Base-by-base conservation (phyloP, 345 rosid species). In the Eucalyptus regnans region DNA sequence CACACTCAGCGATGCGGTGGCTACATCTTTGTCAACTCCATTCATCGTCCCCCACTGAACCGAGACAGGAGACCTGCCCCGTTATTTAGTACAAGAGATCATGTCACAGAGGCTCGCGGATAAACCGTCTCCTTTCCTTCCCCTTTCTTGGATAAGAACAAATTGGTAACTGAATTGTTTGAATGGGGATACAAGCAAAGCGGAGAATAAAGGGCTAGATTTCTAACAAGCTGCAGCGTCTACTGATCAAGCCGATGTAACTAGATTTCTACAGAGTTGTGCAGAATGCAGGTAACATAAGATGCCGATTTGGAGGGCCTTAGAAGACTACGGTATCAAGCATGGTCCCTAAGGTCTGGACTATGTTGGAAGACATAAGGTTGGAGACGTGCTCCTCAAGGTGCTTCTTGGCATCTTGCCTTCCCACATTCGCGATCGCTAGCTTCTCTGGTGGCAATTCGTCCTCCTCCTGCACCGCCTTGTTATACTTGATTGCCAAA, bases 341-440 rank as follows among this genome's bases (percentile, higher is more conserved):
- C 99, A 98, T 98, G 62, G 99, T 97, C 83, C 99, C 99, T 89
- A 98, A 90, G 68, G 99, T 98, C 92, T 98, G 99, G 48, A 97
- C 97, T 62, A 97, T 98, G 96, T 98, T 98, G 86, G 99, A 95
- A n/a, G 99, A 98, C 99, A 98, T 98, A 90, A 98, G 87, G 93
- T 98, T 95, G 41, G 99, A 95, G 87, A 97, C 96, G 66, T 98
- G 98, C 86, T 98, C 99, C 92, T 97, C 99, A 41, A 98, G 96
- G 92, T 98, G 99, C 94, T 98, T 98, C 94, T 98, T 98, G 25
- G 99, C 99, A 87, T 98, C 99, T 92, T 98, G 99, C 92, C 99
- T 95, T 90, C 99, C 99, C 54, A 97, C 99, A 80, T 98, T 96
- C 13, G 96, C 97, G 18, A 97, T 98, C 3, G 99, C 99, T 41